Percentiles rank a stretch among this genome's conserved stretches.
Conservation (phyloP, 768 basidiomycete genomes). For the Amanita brunnescens region DNA sequence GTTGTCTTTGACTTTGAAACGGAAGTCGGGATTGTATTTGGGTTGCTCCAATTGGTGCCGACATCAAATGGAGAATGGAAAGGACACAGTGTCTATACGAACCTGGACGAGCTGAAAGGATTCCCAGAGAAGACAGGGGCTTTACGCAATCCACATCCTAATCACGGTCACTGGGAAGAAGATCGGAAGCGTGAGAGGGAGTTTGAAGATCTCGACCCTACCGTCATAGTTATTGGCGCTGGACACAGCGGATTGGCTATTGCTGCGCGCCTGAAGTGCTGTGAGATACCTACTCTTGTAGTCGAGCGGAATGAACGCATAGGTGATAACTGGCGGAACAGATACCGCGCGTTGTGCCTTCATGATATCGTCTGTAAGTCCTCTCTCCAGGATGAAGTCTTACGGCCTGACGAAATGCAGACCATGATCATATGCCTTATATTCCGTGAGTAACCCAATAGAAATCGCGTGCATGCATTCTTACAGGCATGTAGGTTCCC, state of each 20-base stretch:
- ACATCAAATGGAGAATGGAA: slow-evolving; percentile 33
- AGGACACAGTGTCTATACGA: slow-evolving; percentile 44
- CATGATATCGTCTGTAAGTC: slow-evolving; percentile 42
- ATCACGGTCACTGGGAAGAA: slow-evolving; percentile 43
- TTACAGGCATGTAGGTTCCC: slow-evolving; percentile 35
- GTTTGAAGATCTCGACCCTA: slow-evolving; percentile 39
- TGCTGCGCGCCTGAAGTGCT: slow-evolving; percentile 44
- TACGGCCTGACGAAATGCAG: no score
- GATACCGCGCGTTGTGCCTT: slow-evolving; percentile 49
- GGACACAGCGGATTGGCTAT: slow-evolving; percentile 50
- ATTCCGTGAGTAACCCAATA: slow-evolving; percentile 28
- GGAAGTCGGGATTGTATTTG: slow-evolving; percentile 31
- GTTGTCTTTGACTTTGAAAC: slow-evolving; percentile 37
- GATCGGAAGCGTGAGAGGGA: slow-evolving; percentile 29
- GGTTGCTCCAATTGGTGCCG: slow-evolving; percentile 40
- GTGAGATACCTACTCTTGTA: slow-evolving; percentile 39
- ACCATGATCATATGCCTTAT: slow-evolving; percentile 50
- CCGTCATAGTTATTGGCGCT: slow-evolving; percentile 43
- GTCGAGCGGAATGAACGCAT: slow-evolving; percentile 44
- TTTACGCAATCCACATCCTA: slow-evolving; percentile 27
- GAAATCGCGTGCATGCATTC: not conserved
- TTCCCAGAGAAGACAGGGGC: slow-evolving; percentile 34
- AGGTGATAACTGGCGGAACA: slow-evolving; percentile 52
- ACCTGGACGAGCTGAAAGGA: slow-evolving; percentile 32
- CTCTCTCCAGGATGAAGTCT: no score